Evolutionary conservation across 2,329 filamentous ascomycete species (phyloP), one percentile per base, ranked within the genome.

Genomic region (Fusarium sp.): DNA sequence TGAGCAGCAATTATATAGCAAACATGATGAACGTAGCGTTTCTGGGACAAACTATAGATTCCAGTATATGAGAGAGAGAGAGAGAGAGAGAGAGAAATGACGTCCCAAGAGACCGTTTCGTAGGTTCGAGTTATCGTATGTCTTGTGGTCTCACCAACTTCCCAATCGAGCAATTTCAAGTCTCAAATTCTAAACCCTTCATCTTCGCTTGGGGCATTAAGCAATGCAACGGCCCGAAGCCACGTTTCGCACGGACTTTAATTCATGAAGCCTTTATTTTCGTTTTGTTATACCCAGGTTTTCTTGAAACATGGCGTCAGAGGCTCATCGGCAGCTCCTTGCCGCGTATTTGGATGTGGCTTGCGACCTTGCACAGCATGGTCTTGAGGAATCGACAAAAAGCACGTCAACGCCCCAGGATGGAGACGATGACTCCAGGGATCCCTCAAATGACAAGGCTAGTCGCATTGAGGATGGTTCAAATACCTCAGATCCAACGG

Each of bases 301-400:
- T 27, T 48, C 59, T 61, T 60, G 22, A 64, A 63, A 62, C 41
- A 81, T 81, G 79, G 65, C 65, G 13, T 68, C 68, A 10, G 54
- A 35, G 48, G 33, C 69, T 37, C 74, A 74, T 57, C 60, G 67
- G 16, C 65, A 66, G 22, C 56, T 82, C 50, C 68, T 82, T 13
- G 61, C 65, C 50, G 77, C 72, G 57, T 82, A 80, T 64, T 67
- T 74, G 6, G 64, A 79, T 31, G 78, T 75, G 22, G 69, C 77
- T 33, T 64, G 69, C 6, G 64, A 61, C 29, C 72, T 81, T n/a
- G 13, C 59, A 2, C 7, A 33, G 8, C 29, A 29, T 16, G 24
- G 45, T 13, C 39, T 31, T 27, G 56, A 22, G 11, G 58, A 68
- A 27, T 37, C 54, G 9, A 35, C 43, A 29, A 22, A 37, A 27